A percentile compares a stretch with the other conserved stretches of the same genome.
phyloP scores from a whole-genome alignment of 1,284 basidiomycete species.

The Austroboletus niveus region DNA sequence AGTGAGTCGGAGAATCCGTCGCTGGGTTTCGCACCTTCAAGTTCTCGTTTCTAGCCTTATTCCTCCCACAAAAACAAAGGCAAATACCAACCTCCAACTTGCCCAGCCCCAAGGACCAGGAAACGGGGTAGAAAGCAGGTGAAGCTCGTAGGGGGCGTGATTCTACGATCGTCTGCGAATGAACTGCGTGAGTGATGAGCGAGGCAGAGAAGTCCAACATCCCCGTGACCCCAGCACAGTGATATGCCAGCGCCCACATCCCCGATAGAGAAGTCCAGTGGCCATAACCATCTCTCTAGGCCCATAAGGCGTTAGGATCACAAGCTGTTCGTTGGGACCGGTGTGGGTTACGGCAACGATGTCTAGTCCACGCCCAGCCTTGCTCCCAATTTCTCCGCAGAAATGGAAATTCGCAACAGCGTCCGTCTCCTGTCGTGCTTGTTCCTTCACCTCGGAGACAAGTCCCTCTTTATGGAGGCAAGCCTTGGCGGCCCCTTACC shows the following conservation, averaged over 20 bases:
- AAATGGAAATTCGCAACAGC: slow-evolving; percentile 4
- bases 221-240: slow-evolving; percentile 18
- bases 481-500: not conserved
- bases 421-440: not conserved
- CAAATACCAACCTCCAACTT: slow-evolving; percentile 16
- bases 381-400: not conserved
- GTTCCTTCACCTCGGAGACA: slow-evolving; percentile 5
- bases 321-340: slow-evolving; percentile 4
- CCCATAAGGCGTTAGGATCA: slow-evolving; percentile 4
- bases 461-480: slow-evolving; percentile 1
- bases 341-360: slow-evolving; percentile 6
- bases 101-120: slow-evolving; percentile 4
- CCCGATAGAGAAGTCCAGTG: slow-evolving; percentile 13
- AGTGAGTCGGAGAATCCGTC: slow-evolving; percentile 23
- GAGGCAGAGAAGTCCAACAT: slow-evolving; percentile 19
- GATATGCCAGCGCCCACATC: slow-evolving; percentile 10
- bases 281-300: slow-evolving; percentile 10
- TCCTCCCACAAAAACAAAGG: slow-evolving; percentile 18
- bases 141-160: slow-evolving; percentile 2
- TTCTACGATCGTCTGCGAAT: slow-evolving; percentile 14
- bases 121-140: slow-evolving; percentile 5
- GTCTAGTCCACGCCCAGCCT: slow-evolving; percentile 3
- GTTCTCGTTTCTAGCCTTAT: not conserved
- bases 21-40: slow-evolving; percentile 18
- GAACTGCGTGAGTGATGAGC: slow-evolving; percentile 20